These are phyloP conservation scores for Theobroma grandiflorum DNA, from an alignment of 441 rosid species.

Conservation along the genomic window DNA sequence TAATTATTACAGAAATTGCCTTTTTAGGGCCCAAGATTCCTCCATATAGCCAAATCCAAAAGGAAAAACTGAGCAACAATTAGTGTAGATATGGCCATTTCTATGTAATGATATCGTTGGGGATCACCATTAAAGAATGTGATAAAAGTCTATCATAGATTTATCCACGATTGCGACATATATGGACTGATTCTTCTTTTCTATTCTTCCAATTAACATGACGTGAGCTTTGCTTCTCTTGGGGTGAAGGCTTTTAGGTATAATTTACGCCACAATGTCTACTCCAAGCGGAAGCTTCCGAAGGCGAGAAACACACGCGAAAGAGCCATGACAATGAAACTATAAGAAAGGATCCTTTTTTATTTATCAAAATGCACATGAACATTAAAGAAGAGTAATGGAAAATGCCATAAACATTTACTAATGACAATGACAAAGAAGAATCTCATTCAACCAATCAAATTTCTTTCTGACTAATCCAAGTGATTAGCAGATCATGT, in stretches of 20 bases:
- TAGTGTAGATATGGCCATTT: background rate
- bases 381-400: background rate
- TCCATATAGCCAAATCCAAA: too few relatives aligned
- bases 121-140: background rate
- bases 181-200: background rate
- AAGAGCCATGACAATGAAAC: background rate
- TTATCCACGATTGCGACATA: background rate
- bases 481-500: background rate
- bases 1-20: too few relatives aligned
- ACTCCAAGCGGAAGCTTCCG: background rate
- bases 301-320: slow-evolving; percentile 7
- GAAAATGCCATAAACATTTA: background rate
- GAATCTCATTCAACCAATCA: background rate
- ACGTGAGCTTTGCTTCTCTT: too few relatives aligned
- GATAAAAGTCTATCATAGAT: background rate
- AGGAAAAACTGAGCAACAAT: too few relatives aligned
- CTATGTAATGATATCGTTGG: background rate
- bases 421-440: background rate
- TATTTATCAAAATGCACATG: background rate
- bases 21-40: too few relatives aligned
- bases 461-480: too few relatives aligned
- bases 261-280: background rate
- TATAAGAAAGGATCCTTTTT: background rate
- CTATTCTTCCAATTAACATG: background rate
- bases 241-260: background rate